phyloP scores from a whole-genome alignment of 345 rosid species.

The Balakata baccata region DNA sequence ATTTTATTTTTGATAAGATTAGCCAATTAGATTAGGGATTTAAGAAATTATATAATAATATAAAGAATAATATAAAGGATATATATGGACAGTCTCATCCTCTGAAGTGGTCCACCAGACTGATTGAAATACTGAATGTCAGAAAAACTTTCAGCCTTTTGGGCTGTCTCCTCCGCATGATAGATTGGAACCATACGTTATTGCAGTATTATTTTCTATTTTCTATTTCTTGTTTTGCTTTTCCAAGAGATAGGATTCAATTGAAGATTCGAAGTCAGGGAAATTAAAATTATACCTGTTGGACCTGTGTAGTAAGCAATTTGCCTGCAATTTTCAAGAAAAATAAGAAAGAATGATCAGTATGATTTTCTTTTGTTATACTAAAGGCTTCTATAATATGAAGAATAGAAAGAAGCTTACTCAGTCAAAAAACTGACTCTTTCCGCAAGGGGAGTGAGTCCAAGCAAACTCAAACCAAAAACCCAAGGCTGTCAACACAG shows the following conservation, averaged over 20 bases:
- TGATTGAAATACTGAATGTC: neutral
- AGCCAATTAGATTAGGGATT: too few species aligned
- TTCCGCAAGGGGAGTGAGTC: slow-evolving; percentile 24
- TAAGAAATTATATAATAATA: neutral
- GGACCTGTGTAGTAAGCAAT: slow-evolving; percentile 82
- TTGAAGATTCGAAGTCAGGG: too few species aligned
- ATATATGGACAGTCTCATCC: neutral
- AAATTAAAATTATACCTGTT: slow-evolving; percentile 49
- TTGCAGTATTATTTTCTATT: neutral
- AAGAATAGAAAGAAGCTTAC: slow-evolving; percentile 38
- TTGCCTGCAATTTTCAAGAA: slow-evolving; percentile 59
- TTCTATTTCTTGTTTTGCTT: too few species aligned
- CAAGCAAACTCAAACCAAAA: slow-evolving; percentile 20
- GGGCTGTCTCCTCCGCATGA: neutral
- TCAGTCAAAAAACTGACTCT: slow-evolving; percentile 46
- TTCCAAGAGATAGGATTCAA: too few species aligned
- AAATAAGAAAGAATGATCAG: neutral
- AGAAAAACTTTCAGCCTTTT: neutral
- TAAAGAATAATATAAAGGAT: neutral
- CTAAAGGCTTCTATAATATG: too few species aligned
- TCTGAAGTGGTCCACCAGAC: neutral
- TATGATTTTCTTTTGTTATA: too few species aligned
- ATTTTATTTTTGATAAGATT: too few species aligned
- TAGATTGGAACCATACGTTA: neutral
- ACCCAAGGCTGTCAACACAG: slow-evolving; percentile 60